Evolutionary conservation across 1,139 yeast genomes (phyloP).

Genomic region (Candida gigantensis): DNA sequence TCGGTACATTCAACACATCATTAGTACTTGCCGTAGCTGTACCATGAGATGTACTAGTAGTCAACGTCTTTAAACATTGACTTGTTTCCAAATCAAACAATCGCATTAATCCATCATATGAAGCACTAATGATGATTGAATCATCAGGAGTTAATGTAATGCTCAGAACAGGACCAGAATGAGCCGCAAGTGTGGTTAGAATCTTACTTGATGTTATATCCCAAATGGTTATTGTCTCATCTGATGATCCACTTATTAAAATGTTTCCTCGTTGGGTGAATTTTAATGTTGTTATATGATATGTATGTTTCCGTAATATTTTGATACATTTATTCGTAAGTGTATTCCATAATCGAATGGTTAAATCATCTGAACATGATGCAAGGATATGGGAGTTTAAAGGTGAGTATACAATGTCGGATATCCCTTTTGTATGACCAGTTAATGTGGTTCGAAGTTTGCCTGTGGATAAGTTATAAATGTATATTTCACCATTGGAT

Average conservation of each 20-base stretch:
- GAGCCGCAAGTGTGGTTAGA: constrained; percentile 85
- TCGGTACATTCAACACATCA: constrained; percentile 60
- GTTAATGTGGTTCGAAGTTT: constrained; percentile 35
- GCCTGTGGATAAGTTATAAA: constrained; percentile 23
- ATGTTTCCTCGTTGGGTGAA: constrained; percentile 78
- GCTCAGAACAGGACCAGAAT: constrained; percentile 85
- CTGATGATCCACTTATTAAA: constrained; percentile 81
- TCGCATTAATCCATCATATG: constrained; percentile 88
- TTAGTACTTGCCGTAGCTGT: constrained; percentile 60
- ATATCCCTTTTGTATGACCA: constrained; percentile 72
- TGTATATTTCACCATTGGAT: constrained; percentile 29
- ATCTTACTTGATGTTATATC: constrained; percentile 73
- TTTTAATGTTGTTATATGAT: constrained; percentile 72
- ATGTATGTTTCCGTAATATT: constrained; percentile 77
- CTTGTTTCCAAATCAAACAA: constrained; percentile 87
- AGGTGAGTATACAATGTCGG: constrained; percentile 75
- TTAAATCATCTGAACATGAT: constrained; percentile 83
- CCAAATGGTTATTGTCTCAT: constrained; percentile 91
- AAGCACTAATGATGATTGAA: constrained; percentile 80
- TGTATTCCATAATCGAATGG: constrained; percentile 69
- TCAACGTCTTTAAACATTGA: constrained; percentile 86
- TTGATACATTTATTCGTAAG: constrained; percentile 53
- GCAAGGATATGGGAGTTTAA: constrained; percentile 69
- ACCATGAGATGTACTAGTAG: constrained; percentile 64
- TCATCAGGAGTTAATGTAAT: constrained; percentile 78